Percentiles rank a stretch among this genome's conserved stretches.
These are phyloP conservation scores for Begonia fuchsioides DNA, from an alignment of 306 rosid species.

Conservation along the genomic window DNA sequence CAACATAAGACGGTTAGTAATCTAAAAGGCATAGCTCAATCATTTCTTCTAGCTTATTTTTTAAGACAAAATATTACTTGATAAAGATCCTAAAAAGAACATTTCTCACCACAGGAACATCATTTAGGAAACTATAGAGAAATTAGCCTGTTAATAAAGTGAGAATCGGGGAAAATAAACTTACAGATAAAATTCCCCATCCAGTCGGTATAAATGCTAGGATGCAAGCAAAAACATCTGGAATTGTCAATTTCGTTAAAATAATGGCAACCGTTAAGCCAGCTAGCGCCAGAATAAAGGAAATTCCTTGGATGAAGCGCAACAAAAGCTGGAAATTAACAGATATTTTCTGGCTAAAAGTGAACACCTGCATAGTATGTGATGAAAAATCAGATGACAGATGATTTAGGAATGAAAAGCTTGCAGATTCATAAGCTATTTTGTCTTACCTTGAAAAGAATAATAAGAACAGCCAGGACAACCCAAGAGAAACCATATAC, in stretches of 20 bases:
- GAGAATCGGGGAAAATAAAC: slow-evolving; percentile 14
- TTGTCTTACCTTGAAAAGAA: slow-evolving; percentile 87
- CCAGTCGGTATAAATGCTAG: slow-evolving; percentile 88
- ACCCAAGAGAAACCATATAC: slow-evolving; percentile 83
- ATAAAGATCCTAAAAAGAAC: too few species aligned
- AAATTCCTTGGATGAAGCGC: slow-evolving; percentile 85
- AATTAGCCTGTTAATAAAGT: too few species aligned
- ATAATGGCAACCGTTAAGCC: slow-evolving; percentile 60
- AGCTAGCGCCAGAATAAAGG: slow-evolving; percentile 65
- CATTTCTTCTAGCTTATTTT: too few species aligned
- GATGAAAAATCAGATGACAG: slow-evolving; percentile 15
- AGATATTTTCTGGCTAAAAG: slow-evolving; percentile 86
- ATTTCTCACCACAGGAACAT: too few species aligned
- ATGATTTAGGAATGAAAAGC: neutral
- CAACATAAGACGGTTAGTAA: too few species aligned
- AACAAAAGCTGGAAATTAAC: slow-evolving; percentile 81
- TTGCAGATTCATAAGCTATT: neutral
- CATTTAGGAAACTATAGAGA: too few species aligned
- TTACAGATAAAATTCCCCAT: slow-evolving; percentile 86
- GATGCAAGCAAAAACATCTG: slow-evolving; percentile 69
- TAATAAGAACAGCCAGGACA: slow-evolving; percentile 50
- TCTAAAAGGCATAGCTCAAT: too few species aligned
- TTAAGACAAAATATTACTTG: too few species aligned
- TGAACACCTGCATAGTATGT: slow-evolving; percentile 50
- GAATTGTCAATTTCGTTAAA: slow-evolving; percentile 30